Evolutionary conservation across 306 rosid genomes (phyloP).

Genomic region (Senna tora): DNA sequence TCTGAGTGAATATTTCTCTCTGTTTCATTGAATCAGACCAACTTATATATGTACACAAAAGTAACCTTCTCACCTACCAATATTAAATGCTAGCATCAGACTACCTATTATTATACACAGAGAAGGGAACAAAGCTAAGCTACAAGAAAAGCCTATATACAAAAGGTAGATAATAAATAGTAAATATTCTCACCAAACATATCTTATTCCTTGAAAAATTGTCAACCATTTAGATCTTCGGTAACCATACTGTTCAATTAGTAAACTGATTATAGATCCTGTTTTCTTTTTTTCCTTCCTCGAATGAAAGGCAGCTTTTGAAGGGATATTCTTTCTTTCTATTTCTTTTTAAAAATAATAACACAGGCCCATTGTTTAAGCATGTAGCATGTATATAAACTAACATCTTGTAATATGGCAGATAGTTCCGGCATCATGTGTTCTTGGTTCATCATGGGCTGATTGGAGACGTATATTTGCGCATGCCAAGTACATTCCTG

Average conservation of each 20-base stretch:
- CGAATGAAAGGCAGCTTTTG: slow-evolving; percentile 8
- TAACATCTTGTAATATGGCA: slow-evolving; percentile 38
- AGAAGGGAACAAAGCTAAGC: no score
- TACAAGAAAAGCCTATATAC: no score
- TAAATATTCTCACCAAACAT: no score
- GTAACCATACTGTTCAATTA: slow-evolving; percentile 15
- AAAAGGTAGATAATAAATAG: no score
- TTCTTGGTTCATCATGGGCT: slow-evolving; percentile 77
- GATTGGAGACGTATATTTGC: slow-evolving; percentile 87
- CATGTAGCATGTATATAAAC: slow-evolving; percentile 2
- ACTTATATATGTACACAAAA: no score
- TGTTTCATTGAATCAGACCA: no score
- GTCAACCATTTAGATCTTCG: slow-evolving; percentile 26
- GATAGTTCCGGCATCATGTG: slow-evolving; percentile 84
- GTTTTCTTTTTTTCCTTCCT: slow-evolving; percentile 7
- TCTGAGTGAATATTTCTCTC: no score
- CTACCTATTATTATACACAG: no score
- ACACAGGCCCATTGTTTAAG: slow-evolving; percentile 9
- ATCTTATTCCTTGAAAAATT: slow-evolving; percentile 9
- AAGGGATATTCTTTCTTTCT: slow-evolving; percentile 18
- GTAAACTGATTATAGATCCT: neutral
- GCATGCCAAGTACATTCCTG: slow-evolving; percentile 59
- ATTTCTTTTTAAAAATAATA: no score
- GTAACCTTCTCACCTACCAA: no score
- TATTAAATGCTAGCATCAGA: no score